Evolutionary conservation across 2,329 filamentous ascomycete species (phyloP).

Genomic region (Venturia pyrina): DNA sequence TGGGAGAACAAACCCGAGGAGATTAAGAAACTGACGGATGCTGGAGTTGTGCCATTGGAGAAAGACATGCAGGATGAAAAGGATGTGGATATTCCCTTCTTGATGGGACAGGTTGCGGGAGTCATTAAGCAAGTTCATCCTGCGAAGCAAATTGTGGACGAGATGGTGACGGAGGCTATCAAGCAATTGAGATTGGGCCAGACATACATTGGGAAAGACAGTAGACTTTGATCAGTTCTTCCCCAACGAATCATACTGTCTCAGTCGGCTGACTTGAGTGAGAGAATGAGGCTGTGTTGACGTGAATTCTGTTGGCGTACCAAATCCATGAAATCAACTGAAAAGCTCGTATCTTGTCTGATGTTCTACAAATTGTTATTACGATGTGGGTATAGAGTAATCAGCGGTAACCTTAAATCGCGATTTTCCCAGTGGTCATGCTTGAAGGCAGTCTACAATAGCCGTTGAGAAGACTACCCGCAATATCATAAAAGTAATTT

Average conservation of each 20-base stretch:
- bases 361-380: too few relatives aligned
- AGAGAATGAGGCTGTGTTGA: neutral
- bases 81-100: slow-evolving; percentile 74
- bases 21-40: slow-evolving; percentile 64
- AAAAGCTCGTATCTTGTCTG: too few relatives aligned
- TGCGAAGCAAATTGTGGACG: slow-evolving; percentile 72
- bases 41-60: slow-evolving; percentile 70
- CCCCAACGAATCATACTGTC: neutral
- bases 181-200: slow-evolving; percentile 54
- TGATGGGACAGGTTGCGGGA: slow-evolving; percentile 91
- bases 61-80: slow-evolving; percentile 73
- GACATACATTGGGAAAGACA: slow-evolving; percentile 44
- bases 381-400: too few relatives aligned
- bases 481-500: too few relatives aligned
- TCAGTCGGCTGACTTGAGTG: neutral
- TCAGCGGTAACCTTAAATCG: too few relatives aligned
- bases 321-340: neutral
- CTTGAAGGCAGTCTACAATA: too few relatives aligned
- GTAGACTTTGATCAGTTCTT: slow-evolving; percentile 30
- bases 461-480: too few relatives aligned
- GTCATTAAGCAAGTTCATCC: slow-evolving; percentile 69
- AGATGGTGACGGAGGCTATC: slow-evolving; percentile 75
- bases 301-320: neutral
- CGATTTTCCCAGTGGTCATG: too few relatives aligned
- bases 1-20: slow-evolving; percentile 72